A percentile compares a stretch with the other conserved stretches of the same genome.
Conservation (phyloP, 2,329 filamentous ascomycete genomes). For the Trichoderma oligosporum region DNA sequence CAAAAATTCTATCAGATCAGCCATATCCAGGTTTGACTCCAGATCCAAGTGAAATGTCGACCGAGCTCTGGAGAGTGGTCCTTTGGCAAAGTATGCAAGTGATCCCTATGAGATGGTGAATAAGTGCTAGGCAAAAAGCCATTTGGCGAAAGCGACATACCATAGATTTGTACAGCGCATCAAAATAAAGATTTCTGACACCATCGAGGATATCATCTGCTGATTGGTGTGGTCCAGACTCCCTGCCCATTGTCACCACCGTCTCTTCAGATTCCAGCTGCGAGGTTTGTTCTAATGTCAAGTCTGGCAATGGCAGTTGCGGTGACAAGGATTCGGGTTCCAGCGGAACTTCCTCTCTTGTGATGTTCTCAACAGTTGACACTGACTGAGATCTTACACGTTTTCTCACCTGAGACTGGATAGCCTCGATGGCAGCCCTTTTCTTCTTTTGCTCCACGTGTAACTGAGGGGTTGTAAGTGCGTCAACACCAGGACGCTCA, state of each 20-base stretch:
- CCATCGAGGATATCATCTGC: slow-evolving; percentile 54
- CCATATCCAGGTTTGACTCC: slow-evolving; percentile 57
- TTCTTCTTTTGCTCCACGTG: slow-evolving; percentile 53
- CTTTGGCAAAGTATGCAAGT: slow-evolving; percentile 79
- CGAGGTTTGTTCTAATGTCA: slow-evolving; percentile 23
- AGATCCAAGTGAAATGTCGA: slow-evolving; percentile 64
- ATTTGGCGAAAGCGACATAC: slow-evolving; percentile 34
- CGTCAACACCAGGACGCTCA: slow-evolving; percentile 23
- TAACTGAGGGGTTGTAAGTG: slow-evolving; percentile 43
- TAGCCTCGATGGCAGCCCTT: slow-evolving; percentile 57
- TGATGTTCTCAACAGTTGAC: slow-evolving; percentile 33
- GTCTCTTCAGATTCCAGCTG: neutral
- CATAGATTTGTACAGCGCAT: slow-evolving; percentile 61
- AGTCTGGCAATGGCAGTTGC: slow-evolving; percentile 24
- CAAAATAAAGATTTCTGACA: slow-evolving; percentile 56
- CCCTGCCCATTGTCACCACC: neutral
- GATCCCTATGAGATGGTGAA: slow-evolving; percentile 54
- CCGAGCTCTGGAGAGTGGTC: slow-evolving; percentile 70
- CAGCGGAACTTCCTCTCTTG: slow-evolving; percentile 22
- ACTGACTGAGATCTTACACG: slow-evolving; percentile 44
- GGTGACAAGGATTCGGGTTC: slow-evolving; percentile 21
- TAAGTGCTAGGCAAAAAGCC: neutral
- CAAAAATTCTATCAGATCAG: slow-evolving; percentile 65
- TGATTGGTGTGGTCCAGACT: slow-evolving; percentile 35
- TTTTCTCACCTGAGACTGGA: slow-evolving; percentile 58